Evolutionary conservation across 2,329 filamentous ascomycete genomes (phyloP), one percentile per base, ranked within the genome.

Genomic region (Fusarium bulbicola): DNA sequence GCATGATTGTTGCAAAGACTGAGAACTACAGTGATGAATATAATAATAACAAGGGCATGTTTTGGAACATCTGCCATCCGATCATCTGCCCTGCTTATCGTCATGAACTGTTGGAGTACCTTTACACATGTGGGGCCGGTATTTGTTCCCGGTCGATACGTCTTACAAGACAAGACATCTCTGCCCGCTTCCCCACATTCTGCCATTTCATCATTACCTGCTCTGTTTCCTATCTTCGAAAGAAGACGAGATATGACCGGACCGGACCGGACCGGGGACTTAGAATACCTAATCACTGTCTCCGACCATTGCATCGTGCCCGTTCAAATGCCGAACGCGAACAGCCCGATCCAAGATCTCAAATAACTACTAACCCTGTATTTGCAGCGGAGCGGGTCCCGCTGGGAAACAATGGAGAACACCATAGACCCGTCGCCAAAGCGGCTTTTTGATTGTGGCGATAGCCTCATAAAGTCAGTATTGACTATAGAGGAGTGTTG

Each of bases 101-200:
- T 57, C 37, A 26, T 63, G 28, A 43, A 56, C n/a, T 30, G 28
- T 39, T 50, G 56, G 40, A 59, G 42, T 49, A 50, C 18, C 39
- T 47, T 15, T 26, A 36, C 24, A 30, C 21, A n/a, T 57, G 67
- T 54, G 76, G 76, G 74, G 54, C 76, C 76, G 76, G 76, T 65
- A 72, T 66, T 62, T 32, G n/a, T 61, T 76, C 70, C 76, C 76
- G 76, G 76, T 76, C 73, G 59, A 52, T 57, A 42, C 56, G 34
- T 39, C 66, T 74, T 74, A 34, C 32, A 34, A 34, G 34, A 40
- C 37, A 13, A 54, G 65, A 60, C 49, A 39, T 40, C 45, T 43
- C 50, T 63, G 39, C 46, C 8, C 21, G 40, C 37, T 37, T n/a
- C 61, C 45, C 68, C 70, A 58, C 62, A 62, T 68, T 52, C 40